Evolutionary conservation across 495 filamentous ascomycete species (phyloP).

Genomic region (Penicillium tannophilum): DNA sequence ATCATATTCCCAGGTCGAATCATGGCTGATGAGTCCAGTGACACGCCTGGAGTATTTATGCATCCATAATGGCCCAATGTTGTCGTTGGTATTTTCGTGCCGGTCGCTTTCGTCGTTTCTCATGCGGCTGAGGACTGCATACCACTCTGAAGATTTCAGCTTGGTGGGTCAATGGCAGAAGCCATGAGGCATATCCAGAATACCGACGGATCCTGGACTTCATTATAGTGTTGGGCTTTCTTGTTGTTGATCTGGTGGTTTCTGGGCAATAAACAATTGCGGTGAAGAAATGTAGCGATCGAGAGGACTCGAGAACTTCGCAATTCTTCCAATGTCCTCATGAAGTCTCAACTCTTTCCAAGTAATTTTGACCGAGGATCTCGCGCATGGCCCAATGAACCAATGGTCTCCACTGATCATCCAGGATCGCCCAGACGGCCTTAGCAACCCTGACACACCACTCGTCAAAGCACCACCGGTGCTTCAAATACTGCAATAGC

Average conservation of each 20-base stretch:
- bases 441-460: slow-evolving; percentile 41
- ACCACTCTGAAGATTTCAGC: neutral
- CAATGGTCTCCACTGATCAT: slow-evolving; percentile 41
- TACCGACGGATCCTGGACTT: neutral
- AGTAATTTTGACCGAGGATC: slow-evolving; percentile 35
- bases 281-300: neutral
- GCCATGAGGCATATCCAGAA: neutral
- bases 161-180: neutral
- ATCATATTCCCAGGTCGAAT: too few relatives aligned
- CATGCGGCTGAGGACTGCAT: neutral
- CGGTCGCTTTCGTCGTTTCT: neutral
- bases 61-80: neutral
- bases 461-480: slow-evolving; percentile 52
- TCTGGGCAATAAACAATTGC: neutral
- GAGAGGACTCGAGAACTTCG: neutral
- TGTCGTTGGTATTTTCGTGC: neutral
- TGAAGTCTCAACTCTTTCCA: slow-evolving; percentile 15
- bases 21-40: neutral
- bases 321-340: neutral
- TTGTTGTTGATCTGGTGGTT: neutral
- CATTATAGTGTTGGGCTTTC: neutral
- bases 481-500: slow-evolving; percentile 40
- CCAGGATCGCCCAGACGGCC: slow-evolving; percentile 41
- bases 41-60: neutral
- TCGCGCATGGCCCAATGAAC: slow-evolving; percentile 38